Evolutionary conservation across 2,329 filamentous ascomycete species (phyloP).

Genomic region (Sclerotinia glacialis): DNA sequence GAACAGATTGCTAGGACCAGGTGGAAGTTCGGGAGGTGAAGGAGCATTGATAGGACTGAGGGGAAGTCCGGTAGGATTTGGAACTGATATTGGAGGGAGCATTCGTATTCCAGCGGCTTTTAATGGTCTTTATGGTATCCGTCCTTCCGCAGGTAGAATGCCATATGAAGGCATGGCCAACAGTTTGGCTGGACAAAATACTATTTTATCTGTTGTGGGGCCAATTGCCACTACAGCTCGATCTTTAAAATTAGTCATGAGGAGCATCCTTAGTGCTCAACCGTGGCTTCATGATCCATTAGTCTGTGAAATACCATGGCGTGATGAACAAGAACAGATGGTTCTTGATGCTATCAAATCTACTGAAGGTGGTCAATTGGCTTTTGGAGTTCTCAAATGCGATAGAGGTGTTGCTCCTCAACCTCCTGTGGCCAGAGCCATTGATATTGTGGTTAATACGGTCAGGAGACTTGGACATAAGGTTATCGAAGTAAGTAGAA

Average conservation of each 20-base stretch:
- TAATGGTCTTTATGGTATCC: slow-evolving; percentile 43
- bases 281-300: slow-evolving; percentile 68
- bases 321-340: slow-evolving; percentile 44
- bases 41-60: slow-evolving; percentile 38
- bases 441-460: slow-evolving; percentile 50
- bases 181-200: slow-evolving; percentile 58
- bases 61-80: slow-evolving; percentile 38
- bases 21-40: slow-evolving; percentile 39
- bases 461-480: slow-evolving; percentile 54
- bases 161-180: slow-evolving; percentile 59
- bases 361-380: slow-evolving; percentile 43
- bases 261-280: slow-evolving; percentile 53
- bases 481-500: slow-evolving; percentile 43
- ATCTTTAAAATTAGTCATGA: slow-evolving; percentile 54
- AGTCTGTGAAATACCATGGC: slow-evolving; percentile 64
- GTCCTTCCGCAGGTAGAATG: slow-evolving; percentile 41
- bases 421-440: slow-evolving; percentile 55
- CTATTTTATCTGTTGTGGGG: slow-evolving; percentile 60
- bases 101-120: slow-evolving; percentile 42
- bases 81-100: slow-evolving; percentile 38
- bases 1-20: slow-evolving; percentile 34
- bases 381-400: slow-evolving; percentile 53
- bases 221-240: slow-evolving; percentile 57
- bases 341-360: slow-evolving; percentile 43
- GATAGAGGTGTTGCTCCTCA: slow-evolving; percentile 52